Conservation (phyloP, 768 basidiomycete genomes). For the Podaxis sp. region DNA sequence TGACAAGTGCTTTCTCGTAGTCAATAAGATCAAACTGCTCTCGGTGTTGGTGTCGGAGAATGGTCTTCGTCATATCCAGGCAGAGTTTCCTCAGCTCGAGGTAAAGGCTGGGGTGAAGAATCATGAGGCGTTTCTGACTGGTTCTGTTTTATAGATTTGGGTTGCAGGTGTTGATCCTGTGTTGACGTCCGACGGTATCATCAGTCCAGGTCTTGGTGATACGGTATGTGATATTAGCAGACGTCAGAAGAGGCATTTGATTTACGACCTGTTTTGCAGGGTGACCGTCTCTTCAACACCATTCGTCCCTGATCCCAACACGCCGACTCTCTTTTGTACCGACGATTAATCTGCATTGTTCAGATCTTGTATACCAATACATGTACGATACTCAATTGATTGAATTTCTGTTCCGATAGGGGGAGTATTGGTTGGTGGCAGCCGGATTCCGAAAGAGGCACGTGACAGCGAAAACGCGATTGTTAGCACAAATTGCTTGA, state of each 20-base stretch:
- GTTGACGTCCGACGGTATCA: slow-evolving; percentile 74
- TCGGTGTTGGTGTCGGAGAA: slow-evolving; percentile 76
- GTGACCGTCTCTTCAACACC: slow-evolving; percentile 85
- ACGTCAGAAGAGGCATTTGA: background rate
- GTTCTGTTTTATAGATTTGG: slow-evolving; percentile 62
- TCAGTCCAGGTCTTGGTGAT: slow-evolving; percentile 91
- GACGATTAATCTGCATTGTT: background rate
- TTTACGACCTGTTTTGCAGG: slow-evolving; percentile 44
- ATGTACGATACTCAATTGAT: background rate
- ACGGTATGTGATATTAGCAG: slow-evolving; percentile 54
- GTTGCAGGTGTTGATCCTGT: slow-evolving; percentile 76
- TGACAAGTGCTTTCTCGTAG: slow-evolving; percentile 28
- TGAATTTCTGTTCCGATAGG: background rate
- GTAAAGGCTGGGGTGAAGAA: slow-evolving; percentile 32
- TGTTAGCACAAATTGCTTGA: slow-evolving; percentile 40
- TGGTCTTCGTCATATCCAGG: slow-evolving; percentile 68
- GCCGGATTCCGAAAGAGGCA: slow-evolving; percentile 13
- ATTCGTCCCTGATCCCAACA: slow-evolving; percentile 34
- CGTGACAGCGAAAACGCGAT: slow-evolving; percentile 41
- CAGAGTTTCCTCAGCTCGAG: slow-evolving; percentile 77
- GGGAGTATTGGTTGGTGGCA: background rate
- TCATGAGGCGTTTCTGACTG: background rate
- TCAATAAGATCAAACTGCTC: slow-evolving; percentile 76
- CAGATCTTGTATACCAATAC: background rate
- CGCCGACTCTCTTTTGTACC: background rate